A percentile compares a stretch with the other conserved stretches of the same genome.
These are phyloP conservation scores for Symbiodinium natans DNA, from an alignment of 73 alveolate species.

Conservation along the genomic window DNA sequence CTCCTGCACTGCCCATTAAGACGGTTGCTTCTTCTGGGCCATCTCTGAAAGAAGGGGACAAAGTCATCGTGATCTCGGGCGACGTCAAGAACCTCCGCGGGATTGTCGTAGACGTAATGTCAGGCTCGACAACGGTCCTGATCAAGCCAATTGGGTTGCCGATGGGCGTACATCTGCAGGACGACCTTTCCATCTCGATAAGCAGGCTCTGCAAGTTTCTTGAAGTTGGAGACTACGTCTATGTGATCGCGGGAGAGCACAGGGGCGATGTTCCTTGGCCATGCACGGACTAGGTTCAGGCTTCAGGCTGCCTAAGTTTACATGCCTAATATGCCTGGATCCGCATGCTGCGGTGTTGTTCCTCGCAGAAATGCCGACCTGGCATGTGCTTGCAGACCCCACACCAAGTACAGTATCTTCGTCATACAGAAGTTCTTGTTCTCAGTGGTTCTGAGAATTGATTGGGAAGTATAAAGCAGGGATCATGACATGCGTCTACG, in stretches of 20 bases:
- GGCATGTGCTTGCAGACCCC: no score
- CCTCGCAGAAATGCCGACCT: no score
- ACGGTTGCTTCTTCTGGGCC: background rate
- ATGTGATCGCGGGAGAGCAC: conserved; percentile 61
- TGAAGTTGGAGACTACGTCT: conserved; percentile 78
- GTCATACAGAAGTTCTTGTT: no score
- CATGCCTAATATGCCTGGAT: no score
- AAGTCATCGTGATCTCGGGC: conserved; percentile 65
- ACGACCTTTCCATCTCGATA: conserved; percentile 37
- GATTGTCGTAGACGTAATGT: conserved; percentile 15
- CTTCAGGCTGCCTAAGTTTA: no score
- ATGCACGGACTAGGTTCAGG: no score
- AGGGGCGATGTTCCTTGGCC: conserved; percentile 25
- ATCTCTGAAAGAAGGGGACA: conserved; percentile 34
- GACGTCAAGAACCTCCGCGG: conserved; percentile 70
- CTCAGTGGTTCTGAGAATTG: no score
- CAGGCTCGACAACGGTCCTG: conserved; percentile 79
- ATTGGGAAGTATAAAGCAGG: no score
- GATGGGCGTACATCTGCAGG: conserved; percentile 21
- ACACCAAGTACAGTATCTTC: no score
- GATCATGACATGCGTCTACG: no score
- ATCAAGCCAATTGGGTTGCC: background rate
- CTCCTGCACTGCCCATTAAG: conserved; percentile 34
- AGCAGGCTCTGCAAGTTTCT: conserved; percentile 47
- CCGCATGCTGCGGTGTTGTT: no score